Percentiles rank a stretch among this genome's conserved stretches.
phyloP scores from a whole-genome alignment of 1,139 yeast species.

The Scheffersomyces lignicola region DNA sequence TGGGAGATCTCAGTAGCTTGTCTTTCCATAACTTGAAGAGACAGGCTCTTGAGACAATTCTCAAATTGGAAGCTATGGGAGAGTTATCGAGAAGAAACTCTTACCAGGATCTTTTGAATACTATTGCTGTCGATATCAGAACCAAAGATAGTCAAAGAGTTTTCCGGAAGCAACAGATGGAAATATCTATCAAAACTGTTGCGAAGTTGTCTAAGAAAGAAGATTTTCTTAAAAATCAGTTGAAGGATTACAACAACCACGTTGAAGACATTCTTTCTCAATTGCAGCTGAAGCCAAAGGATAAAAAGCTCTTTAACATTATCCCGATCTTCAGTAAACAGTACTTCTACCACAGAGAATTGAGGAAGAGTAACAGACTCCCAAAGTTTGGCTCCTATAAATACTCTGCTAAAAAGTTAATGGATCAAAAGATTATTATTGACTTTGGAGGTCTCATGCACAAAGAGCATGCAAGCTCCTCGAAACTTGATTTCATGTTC shows the following conservation, averaged over 20 bases:
- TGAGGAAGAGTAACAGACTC: constrained; percentile 64
- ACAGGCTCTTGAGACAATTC: constrained; percentile 69
- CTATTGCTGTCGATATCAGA: constrained; percentile 81
- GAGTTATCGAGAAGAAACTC: constrained; percentile 65
- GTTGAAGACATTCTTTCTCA: constrained; percentile 66
- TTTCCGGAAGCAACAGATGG: constrained; percentile 61
- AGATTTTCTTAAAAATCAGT: constrained; percentile 56
- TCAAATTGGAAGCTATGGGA: constrained; percentile 74
- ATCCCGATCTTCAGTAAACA: constrained; percentile 74
- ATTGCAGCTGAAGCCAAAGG: constrained; percentile 57
- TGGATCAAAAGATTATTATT: constrained; percentile 68
- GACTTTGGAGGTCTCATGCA: constrained; percentile 54
- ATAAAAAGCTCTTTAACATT: constrained; percentile 50
- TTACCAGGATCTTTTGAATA: constrained; percentile 78
- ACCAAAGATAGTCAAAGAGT: constrained; percentile 72
- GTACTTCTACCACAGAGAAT: constrained; percentile 72
- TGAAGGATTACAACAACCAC: constrained; percentile 66
- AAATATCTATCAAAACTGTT: constrained; percentile 59
- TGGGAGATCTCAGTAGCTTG: constrained; percentile 55
- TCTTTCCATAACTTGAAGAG: constrained; percentile 78
- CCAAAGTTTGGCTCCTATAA: constrained; percentile 85
- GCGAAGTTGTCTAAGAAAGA: constrained; percentile 63
- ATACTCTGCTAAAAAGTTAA: constrained; percentile 72
- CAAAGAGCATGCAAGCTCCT: constrained; percentile 46
- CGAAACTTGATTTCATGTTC: constrained; percentile 72